phyloP scores from a whole-genome alignment of 2,329 filamentous ascomycete genomes.

The Ophiostoma pallidulum region DNA sequence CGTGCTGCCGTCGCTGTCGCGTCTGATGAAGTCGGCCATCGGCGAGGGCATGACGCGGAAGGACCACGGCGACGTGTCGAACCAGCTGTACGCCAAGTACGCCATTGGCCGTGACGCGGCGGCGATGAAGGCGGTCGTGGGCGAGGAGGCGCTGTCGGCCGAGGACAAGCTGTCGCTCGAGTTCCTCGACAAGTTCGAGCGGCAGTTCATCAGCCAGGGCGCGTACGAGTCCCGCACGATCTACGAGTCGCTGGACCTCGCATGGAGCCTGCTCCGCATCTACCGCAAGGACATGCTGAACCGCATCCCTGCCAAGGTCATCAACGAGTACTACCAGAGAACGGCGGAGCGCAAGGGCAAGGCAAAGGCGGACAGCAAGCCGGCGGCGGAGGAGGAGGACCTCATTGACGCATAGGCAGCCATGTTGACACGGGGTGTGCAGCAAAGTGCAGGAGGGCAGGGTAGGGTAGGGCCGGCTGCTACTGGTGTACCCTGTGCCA shows the following conservation, averaged over 20 bases:
- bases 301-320: slow-evolving; percentile 75
- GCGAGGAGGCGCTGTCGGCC: slow-evolving; percentile 88
- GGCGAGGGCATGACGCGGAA: slow-evolving; percentile 93
- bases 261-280: slow-evolving; percentile 92
- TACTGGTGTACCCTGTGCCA: no score
- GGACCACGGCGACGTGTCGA: slow-evolving; percentile 97
- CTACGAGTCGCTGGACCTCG: slow-evolving; percentile 87
- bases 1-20: slow-evolving; percentile 91
- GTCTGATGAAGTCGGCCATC: slow-evolving; percentile 99
- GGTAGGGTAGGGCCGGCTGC: no score
- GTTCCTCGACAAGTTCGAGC: slow-evolving; percentile 97
- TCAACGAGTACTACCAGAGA: slow-evolving; percentile 75
- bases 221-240: slow-evolving; percentile 88
- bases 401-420: slow-evolving; percentile 27
- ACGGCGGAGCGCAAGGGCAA: slow-evolving; percentile 54
- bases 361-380: slow-evolving; percentile 39
- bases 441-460: no score
- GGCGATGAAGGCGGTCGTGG: slow-evolving; percentile 98
- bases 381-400: slow-evolving; percentile 28
- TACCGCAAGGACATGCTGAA: slow-evolving; percentile 98
- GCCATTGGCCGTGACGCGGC: slow-evolving; percentile 97
- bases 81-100: slow-evolving; percentile 99
- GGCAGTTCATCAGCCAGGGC: slow-evolving; percentile 85
- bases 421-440: no score
- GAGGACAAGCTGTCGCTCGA: slow-evolving; percentile 98